Base-by-base conservation (phyloP, 1,284 basidiomycete genomes). In the Fomitopsis palustris region DNA sequence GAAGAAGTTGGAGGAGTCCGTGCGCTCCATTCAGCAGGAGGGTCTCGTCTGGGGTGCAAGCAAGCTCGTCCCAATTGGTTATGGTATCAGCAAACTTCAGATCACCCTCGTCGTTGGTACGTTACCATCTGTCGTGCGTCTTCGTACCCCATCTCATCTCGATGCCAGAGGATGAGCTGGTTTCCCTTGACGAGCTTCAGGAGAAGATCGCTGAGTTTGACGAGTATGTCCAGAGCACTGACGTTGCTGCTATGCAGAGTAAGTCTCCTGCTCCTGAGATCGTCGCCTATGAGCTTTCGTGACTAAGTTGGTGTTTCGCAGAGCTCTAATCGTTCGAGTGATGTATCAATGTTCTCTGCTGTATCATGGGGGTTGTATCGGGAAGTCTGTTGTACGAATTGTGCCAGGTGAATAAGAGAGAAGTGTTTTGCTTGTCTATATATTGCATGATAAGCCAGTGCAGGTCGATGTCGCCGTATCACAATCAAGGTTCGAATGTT, bases 1-100 rank as follows among this genome's bases (percentile, higher is more conserved):
- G 94, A 83, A 74, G 56, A 90, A 79, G 58, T 83, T 99, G 67
- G 96, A 99, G 78, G 77, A 82, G 43, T 70, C 80, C 45, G 95
- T 99, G 59, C 90, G 96, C 65, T 88, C 90, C 31, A 89, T 99
- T 70, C 86, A 95, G 76, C 81, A 86, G 81, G 90, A 93, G 60
- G 96, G 97, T 73, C 89, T 99, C 64, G 85, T 98, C 56, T 99
- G 97, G 96, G 95, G 95, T 75, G 82, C 84, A 56, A 90, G 87
- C 80, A 95, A 93, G 79, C 82, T 96, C 58, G 95, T 98, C 61
- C 83, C 96, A 59, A 88, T 99, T 70, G 97, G 96, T 63, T 98
- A 90, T 75, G 96, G 96, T 75, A 91, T 95, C 79, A 84, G 77
- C 75, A 95, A 94, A 81, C 81, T 95, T 63, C 94, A 98, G 83